Conservation (phyloP, 2,329 filamentous ascomycete species). For the Xylariaceae sp. region DNA sequence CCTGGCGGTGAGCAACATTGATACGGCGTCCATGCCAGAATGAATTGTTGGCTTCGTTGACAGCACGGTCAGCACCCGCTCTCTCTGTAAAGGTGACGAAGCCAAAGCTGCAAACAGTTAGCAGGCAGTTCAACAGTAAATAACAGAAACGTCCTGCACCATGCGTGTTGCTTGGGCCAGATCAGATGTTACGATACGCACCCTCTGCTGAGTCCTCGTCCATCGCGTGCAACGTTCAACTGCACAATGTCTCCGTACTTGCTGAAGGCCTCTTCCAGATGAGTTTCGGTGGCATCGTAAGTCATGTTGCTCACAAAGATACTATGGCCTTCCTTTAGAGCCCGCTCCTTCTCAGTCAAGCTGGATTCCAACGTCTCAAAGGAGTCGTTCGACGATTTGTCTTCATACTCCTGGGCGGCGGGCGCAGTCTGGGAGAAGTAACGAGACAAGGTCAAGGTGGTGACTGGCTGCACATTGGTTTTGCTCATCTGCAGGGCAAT, state of each 20-base stretch:
- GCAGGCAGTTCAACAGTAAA: background rate
- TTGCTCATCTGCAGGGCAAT: constrained; percentile 30
- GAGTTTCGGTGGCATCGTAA: constrained; percentile 61
- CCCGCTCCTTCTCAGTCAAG: background rate
- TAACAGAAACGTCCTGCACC: background rate
- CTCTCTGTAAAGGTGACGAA: constrained; percentile 27
- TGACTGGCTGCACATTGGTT: constrained; percentile 22
- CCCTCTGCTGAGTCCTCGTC: constrained; percentile 33
- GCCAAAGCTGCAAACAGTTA: constrained; percentile 28
- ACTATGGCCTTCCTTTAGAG: constrained; percentile 25
- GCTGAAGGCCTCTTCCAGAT: constrained; percentile 56
- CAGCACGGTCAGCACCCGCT: constrained; percentile 23
- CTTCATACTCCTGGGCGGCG: constrained; percentile 18
- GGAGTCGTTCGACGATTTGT: background rate
- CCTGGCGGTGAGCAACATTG: constrained; percentile 22
- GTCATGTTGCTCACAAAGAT: constrained; percentile 67
- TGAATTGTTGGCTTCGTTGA: constrained; percentile 28
- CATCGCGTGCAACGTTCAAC: constrained; percentile 27
- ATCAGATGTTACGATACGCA: constrained; percentile 18
- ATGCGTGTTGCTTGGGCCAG: background rate
- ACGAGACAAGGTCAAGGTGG: constrained; percentile 24
- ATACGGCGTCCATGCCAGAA: constrained; percentile 37
- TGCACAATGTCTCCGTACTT: constrained; percentile 35
- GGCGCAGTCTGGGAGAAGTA: constrained; percentile 33
- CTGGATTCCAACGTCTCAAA: background rate